These are phyloP conservation scores for Boletellus emodensis DNA, from an alignment of 768 basidiomycete species.

Conservation along the genomic window DNA sequence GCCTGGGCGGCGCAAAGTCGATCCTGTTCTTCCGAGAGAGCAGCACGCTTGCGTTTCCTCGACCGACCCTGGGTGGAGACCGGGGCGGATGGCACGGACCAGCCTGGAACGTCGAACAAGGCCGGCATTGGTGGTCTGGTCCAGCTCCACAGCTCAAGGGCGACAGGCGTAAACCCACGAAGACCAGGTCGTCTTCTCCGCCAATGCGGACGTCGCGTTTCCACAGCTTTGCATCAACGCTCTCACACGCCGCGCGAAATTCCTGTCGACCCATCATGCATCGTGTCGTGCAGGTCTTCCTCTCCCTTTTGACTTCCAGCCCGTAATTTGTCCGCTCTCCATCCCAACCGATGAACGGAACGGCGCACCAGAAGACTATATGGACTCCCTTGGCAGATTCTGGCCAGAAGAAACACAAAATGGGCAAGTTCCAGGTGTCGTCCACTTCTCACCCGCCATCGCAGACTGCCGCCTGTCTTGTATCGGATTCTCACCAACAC, in stretches of 20 bases:
- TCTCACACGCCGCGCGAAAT: slow-evolving; percentile 14
- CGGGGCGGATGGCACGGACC: slow-evolving; percentile 49
- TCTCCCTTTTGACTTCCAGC: background rate
- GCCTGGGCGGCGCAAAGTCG: slow-evolving; percentile 38
- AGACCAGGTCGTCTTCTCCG: too few species aligned
- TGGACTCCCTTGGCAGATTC: background rate
- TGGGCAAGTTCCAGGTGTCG: slow-evolving; percentile 6
- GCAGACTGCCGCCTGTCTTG: slow-evolving; percentile 4
- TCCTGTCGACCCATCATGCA: slow-evolving; percentile 9
- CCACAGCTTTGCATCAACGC: slow-evolving; percentile 6
- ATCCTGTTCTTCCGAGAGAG: slow-evolving; percentile 33
- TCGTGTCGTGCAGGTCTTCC: slow-evolving; percentile 13
- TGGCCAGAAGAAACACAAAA: slow-evolving; percentile 13
- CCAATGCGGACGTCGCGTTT: slow-evolving; percentile 23
- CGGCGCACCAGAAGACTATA: background rate
- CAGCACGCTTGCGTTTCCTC: slow-evolving; percentile 54
- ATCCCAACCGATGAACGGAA: background rate
- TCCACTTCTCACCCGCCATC: slow-evolving; percentile 2
- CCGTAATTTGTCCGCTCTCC: background rate
- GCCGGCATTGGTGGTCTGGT: slow-evolving; percentile 23
- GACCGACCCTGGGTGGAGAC: slow-evolving; percentile 32
- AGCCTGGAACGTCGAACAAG: slow-evolving; percentile 67
- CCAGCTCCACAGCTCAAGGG: background rate
- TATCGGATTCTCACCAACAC: slow-evolving; percentile 13
- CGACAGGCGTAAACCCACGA: too few species aligned